These are phyloP conservation scores for Wickerhamomyces canadensis DNA, from an alignment of 805 yeast genomes.

Conservation along the genomic window DNA sequence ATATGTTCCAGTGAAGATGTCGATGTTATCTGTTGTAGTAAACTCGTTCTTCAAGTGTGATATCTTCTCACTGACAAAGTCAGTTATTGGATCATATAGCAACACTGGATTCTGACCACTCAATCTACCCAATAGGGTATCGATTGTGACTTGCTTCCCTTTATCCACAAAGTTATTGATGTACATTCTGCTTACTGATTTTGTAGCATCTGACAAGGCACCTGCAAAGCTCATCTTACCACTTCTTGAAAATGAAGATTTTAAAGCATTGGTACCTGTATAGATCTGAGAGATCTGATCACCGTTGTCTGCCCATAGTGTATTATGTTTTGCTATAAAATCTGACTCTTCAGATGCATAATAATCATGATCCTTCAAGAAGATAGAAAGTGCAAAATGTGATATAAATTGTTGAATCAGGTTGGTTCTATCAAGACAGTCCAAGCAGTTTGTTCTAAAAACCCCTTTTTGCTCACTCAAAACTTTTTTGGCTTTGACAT, in stretches of 20 bases:
- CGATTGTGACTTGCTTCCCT: conserved; percentile 85
- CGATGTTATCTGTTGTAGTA: conserved; percentile 54
- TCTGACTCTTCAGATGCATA: conserved; percentile 40
- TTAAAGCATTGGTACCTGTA: conserved; percentile 96
- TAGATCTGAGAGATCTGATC: conserved; percentile 93
- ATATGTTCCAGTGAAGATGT: conserved; percentile 76
- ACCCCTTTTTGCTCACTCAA: conserved; percentile 82
- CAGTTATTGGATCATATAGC: conserved; percentile 84
- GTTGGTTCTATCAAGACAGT: conserved; percentile 92
- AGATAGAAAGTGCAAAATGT: conserved; percentile 56
- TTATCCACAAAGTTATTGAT: conserved; percentile 94
- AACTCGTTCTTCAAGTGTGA: conserved; percentile 36
- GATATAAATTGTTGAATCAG: conserved; percentile 83
- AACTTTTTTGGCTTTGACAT: conserved; percentile 45
- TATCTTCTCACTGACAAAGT: conserved; percentile 68
- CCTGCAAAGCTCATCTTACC: conserved; percentile 98
- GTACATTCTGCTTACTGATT: conserved; percentile 90
- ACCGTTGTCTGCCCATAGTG: conserved; percentile 98
- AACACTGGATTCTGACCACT: conserved; percentile 65
- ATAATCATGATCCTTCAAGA: conserved; percentile 37
- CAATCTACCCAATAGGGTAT: conserved; percentile 74
- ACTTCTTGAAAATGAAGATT: conserved; percentile 87
- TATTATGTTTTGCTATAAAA: conserved; percentile 67
- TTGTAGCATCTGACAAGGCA: conserved; percentile 94
- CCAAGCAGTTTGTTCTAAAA: conserved; percentile 90